These are phyloP conservation scores for Lasiosphaeris hirsuta DNA, from an alignment of 495 filamentous ascomycete species.

Conservation along the genomic window DNA sequence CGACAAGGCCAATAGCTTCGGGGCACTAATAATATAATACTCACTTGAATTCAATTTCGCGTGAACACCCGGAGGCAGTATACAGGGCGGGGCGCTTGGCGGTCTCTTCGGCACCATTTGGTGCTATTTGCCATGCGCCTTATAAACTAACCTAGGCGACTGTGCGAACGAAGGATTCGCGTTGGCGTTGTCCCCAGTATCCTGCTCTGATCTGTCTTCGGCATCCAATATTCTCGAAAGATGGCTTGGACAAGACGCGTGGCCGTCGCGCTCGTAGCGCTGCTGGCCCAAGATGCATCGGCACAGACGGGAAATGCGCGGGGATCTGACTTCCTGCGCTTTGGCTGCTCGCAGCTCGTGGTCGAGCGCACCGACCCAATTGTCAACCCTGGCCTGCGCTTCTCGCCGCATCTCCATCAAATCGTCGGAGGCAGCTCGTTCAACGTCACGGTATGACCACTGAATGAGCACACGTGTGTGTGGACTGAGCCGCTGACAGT, in stretches of 20 bases:
- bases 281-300: conserved; percentile 26
- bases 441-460: conserved; percentile 24
- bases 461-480: too few species aligned
- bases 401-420: conserved; percentile 36
- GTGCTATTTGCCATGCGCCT: too few species aligned
- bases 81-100: too few species aligned
- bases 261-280: conserved; percentile 17
- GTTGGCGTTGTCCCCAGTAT: too few species aligned
- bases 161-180: too few species aligned
- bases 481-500: background rate
- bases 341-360: conserved; percentile 39
- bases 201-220: too few species aligned
- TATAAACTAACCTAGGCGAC: too few species aligned
- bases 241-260: background rate
- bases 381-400: conserved; percentile 32
- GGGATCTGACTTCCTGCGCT: conserved; percentile 31
- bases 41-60: too few species aligned
- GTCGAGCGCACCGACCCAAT: conserved; percentile 38
- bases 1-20: too few species aligned
- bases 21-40: too few species aligned
- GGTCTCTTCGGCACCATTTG: too few species aligned
- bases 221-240: background rate
- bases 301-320: conserved; percentile 22
- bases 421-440: conserved; percentile 40
- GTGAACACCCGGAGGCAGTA: too few species aligned